Conservation (phyloP, 2,329 filamentous ascomycete species). For the Pseudogymnoascus destructans region DNA sequence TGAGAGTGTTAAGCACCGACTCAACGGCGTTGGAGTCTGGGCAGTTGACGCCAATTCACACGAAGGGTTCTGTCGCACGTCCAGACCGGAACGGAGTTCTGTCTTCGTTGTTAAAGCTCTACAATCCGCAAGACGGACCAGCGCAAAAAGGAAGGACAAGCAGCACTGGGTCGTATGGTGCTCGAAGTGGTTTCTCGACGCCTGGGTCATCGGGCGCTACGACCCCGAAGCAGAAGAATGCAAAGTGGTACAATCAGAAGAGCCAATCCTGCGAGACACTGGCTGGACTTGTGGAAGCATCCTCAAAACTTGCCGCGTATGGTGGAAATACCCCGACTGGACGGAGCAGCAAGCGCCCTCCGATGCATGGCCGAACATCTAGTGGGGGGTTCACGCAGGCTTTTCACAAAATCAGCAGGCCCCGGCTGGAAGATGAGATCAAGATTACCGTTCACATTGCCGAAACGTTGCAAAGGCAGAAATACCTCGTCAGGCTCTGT, state of each 20-base stretch:
- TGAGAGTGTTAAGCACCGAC: slow-evolving; percentile 13
- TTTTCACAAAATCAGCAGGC: slow-evolving; percentile 11
- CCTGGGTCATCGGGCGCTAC: slow-evolving; percentile 31
- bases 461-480: slow-evolving; percentile 62
- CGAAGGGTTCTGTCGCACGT: slow-evolving; percentile 50
- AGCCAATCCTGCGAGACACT: slow-evolving; percentile 34
- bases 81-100: slow-evolving; percentile 59
- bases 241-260: slow-evolving; percentile 29
- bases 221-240: slow-evolving; percentile 20
- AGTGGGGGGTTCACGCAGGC: slow-evolving; percentile 15
- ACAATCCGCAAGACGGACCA: slow-evolving; percentile 36
- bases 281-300: slow-evolving; percentile 41
- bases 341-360: slow-evolving; percentile 16
- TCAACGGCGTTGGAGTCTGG: slow-evolving; percentile 29
- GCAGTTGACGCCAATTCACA: slow-evolving; percentile 32
- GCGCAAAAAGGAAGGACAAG: slow-evolving; percentile 15
- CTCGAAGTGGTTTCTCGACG: slow-evolving; percentile 29
- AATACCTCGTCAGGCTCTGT: slow-evolving; percentile 74
- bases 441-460: slow-evolving; percentile 47
- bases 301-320: slow-evolving; percentile 38
- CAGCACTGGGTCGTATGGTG: slow-evolving; percentile 20
- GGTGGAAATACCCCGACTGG: slow-evolving; percentile 24
- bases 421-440: slow-evolving; percentile 27
- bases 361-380: slow-evolving; percentile 20
- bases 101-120: slow-evolving; percentile 57